A percentile compares a stretch with the other conserved stretches of the same genome.
phyloP scores from a whole-genome alignment of 106 monocot species.

The Posidonia australis region DNA sequence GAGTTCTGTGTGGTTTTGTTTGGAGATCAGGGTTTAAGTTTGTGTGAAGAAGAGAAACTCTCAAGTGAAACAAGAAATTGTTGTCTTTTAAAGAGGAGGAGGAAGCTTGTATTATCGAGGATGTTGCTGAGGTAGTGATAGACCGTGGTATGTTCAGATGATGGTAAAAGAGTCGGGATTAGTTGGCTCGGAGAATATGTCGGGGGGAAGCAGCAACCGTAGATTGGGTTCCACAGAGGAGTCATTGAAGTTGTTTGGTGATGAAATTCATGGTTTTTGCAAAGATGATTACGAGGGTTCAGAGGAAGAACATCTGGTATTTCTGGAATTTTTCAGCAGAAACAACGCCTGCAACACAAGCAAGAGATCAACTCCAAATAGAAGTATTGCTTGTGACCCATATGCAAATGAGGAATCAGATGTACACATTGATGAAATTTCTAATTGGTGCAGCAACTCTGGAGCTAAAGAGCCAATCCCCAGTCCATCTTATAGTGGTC shows the following conservation, averaged over 20 bases:
- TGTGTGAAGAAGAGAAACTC: too few species aligned
- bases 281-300: conserved; percentile 1
- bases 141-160: neutral
- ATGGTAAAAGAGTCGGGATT: neutral
- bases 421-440: neutral
- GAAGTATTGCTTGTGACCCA: neutral
- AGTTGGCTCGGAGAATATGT: neutral
- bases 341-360: neutral
- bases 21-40: too few species aligned
- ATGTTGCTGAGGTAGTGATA: neutral
- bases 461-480: neutral
- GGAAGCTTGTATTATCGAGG: too few species aligned
- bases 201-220: neutral
- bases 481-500: neutral
- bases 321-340: conserved; percentile 39
- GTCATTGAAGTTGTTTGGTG: neutral
- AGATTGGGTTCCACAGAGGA: neutral
- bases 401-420: neutral
- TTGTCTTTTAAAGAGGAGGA: too few species aligned
- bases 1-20: too few species aligned
- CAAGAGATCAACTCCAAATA: neutral
- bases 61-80: too few species aligned
- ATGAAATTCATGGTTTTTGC: neutral
- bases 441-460: neutral
- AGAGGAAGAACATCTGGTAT: conserved; percentile 37